phyloP scores from a whole-genome alignment of 805 yeast species.

The Lipomyces orientalis region DNA sequence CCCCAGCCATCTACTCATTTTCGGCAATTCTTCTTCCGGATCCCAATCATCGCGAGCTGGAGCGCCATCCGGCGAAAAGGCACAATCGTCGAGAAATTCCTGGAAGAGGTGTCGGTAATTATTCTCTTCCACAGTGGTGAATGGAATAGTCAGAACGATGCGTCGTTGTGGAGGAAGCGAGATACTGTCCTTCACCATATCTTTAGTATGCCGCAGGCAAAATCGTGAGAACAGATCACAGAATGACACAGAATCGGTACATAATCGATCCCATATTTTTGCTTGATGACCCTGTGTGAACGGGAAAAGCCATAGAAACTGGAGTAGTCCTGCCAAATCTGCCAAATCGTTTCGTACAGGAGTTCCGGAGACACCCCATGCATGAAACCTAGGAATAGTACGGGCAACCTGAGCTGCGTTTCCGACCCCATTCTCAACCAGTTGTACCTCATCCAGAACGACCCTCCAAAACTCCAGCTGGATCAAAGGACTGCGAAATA shows the following conservation, averaged over 20 bases:
- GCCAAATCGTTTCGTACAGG: slow-evolving; percentile 71
- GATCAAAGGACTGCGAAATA: slow-evolving; percentile 69
- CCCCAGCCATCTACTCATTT: slow-evolving; percentile 66
- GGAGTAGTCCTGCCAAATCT: slow-evolving; percentile 74
- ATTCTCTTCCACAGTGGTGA: slow-evolving; percentile 83
- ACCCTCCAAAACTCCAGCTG: slow-evolving; percentile 87
- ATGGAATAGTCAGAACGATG: slow-evolving; percentile 70
- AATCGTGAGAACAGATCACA: slow-evolving; percentile 58
- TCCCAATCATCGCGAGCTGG: slow-evolving; percentile 32
- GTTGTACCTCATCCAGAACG: slow-evolving; percentile 91
- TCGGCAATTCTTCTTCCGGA: slow-evolving; percentile 32
- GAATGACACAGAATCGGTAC: slow-evolving; percentile 52
- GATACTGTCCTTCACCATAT: slow-evolving; percentile 79
- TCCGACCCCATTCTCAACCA: slow-evolving; percentile 76
- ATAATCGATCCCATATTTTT: slow-evolving; percentile 51
- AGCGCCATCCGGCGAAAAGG: slow-evolving; percentile 45
- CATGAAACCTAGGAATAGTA: slow-evolving; percentile 79
- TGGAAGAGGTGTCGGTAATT: slow-evolving; percentile 70
- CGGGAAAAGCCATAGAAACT: slow-evolving; percentile 71
- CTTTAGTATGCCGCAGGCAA: slow-evolving; percentile 81
- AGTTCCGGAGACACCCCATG: slow-evolving; percentile 98
- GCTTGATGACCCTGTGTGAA: slow-evolving; percentile 52
- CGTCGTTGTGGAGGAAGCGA: slow-evolving; percentile 79
- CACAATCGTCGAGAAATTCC: slow-evolving; percentile 61
- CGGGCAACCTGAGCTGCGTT: slow-evolving; percentile 82